Evolutionary conservation across 2,329 filamentous ascomycete genomes (phyloP), one percentile per base, ranked within the genome.

Genomic region (Pestalotiopsis fici): DNA sequence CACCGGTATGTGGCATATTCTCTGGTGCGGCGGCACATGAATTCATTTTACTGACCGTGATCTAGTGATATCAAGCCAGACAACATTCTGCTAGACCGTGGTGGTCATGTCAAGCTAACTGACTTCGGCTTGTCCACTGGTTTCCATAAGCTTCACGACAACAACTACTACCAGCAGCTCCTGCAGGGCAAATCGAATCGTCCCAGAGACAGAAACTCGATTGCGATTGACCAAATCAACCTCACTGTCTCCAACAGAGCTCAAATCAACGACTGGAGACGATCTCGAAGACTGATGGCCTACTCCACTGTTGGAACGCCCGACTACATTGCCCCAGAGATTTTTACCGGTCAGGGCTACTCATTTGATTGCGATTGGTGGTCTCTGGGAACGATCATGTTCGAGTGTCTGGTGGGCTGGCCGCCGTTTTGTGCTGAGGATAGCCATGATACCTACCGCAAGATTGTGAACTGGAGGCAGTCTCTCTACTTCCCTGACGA

Each of bases 311-410:
- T 99, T 71, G 96, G 96, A 71, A 99, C 96, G 1, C 96, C 96
- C 11, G 96, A 99, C 80, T 99, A 99, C 79, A 99, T 99, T 77
- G 96, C 96, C 1, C 96, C 96, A 2, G 96, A 99, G 79, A 98
- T 99, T 74, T 98, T 99, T 81, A 97, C 93, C 59, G 95, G 95
- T 21, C 93, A 97, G 76, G 96, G 96, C 61, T 99, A 99, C 83
- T 93, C 94, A 67, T 97, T 95, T 76, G 92, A 97, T 78, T 99
- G 96, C 79, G 96, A 99, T 85, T 99, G 96, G 96, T 99, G 96
- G 96, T 97, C 93, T 25, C 88, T 99, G 62, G 96, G 96, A 65
- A 98, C 96, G 57, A 99, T 99, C 82, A 98, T 99, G 96, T 99
- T 98, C 76, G 96, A 99, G 82, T 99, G 96, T 80, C 86, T 99